Percentiles rank a stretch among this genome's conserved stretches.
These are phyloP conservation scores for Clarireedia sp. DNA, from an alignment of 2,329 filamentous ascomycete species.

Conservation along the genomic window DNA sequence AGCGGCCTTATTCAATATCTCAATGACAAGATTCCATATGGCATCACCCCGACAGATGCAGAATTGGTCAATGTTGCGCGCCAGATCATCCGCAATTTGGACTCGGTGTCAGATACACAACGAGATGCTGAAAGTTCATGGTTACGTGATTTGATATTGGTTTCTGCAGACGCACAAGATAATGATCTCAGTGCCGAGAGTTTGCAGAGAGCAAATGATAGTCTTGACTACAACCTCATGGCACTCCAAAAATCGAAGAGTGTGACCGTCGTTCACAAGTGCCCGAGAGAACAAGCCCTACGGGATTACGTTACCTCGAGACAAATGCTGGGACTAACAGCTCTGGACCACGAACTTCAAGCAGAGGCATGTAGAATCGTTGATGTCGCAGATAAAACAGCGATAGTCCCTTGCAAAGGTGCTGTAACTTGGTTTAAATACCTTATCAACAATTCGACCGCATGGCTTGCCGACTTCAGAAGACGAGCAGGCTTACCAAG, in stretches of 20 bases:
- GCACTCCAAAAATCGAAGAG: background rate
- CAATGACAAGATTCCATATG: slow-evolving; percentile 37
- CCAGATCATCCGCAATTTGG: slow-evolving; percentile 47
- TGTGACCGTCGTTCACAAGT: slow-evolving; percentile 1
- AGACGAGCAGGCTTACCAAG: slow-evolving; percentile 49
- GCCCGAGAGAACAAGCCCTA: slow-evolving; percentile 20
- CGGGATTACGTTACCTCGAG: slow-evolving; percentile 20
- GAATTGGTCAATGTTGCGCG: slow-evolving; percentile 52
- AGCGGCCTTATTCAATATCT: slow-evolving; percentile 47
- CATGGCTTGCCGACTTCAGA: slow-evolving; percentile 50
- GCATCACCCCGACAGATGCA: slow-evolving; percentile 39
- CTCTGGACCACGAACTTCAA: slow-evolving; percentile 53
- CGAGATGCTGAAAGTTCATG: slow-evolving; percentile 37
- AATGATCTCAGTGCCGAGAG: background rate
- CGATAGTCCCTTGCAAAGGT: slow-evolving; percentile 21
- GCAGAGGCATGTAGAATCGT: slow-evolving; percentile 51
- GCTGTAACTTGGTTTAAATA: slow-evolving; percentile 48
- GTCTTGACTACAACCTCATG: background rate
- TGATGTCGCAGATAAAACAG: slow-evolving; percentile 43
- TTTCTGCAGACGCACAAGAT: slow-evolving; percentile 18
- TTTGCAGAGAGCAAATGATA: background rate
- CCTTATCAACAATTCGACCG: slow-evolving; percentile 39
- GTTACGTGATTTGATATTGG: slow-evolving; percentile 53
- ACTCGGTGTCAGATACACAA: slow-evolving; percentile 36
- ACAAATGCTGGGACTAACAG: slow-evolving; percentile 44